Percentiles rank a stretch among this genome's conserved stretches.
Conservation (phyloP, 129 eudicot genomes). For the Flaveria linearis region DNA sequence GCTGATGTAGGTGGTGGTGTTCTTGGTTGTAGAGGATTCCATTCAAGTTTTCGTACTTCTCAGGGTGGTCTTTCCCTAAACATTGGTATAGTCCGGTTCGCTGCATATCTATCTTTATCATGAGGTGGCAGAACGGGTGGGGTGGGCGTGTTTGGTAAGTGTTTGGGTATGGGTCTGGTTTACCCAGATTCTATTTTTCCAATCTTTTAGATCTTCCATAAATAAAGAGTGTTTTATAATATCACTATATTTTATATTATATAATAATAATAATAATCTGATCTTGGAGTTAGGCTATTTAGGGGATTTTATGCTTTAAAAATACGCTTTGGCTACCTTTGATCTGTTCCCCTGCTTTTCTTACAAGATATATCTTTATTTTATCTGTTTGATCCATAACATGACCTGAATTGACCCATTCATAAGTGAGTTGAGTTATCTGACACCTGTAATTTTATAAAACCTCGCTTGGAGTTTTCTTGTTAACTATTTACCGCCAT, state of each 20-base stretch:
- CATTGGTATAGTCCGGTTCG: slow-evolving; percentile 51
- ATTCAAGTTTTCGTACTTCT: slow-evolving; percentile 76
- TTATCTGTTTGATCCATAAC: neutral
- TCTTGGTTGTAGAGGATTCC: slow-evolving; percentile 84
- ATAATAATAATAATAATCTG: neutral
- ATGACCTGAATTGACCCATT: neutral
- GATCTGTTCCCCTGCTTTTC: neutral
- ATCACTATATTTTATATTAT: neutral
- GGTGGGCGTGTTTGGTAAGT: neutral
- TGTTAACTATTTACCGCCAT: neutral
- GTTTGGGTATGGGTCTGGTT: neutral
- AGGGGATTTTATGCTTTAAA: neutral
- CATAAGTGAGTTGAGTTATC: neutral
- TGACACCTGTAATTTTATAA: neutral
- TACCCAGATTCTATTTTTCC: neutral
- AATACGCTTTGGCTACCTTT: neutral
- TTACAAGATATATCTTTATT: neutral
- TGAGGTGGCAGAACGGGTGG: neutral
- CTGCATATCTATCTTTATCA: neutral
- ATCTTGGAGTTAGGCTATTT: neutral
- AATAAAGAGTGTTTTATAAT: neutral
- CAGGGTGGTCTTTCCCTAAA: slow-evolving; percentile 79
- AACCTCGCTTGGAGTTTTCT: neutral
- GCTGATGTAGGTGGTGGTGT: slow-evolving; percentile 91
- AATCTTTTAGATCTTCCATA: neutral